These are phyloP conservation scores for Diplodia scrobiculata DNA, from an alignment of 2,329 filamentous ascomycete genomes.

Conservation along the genomic window DNA sequence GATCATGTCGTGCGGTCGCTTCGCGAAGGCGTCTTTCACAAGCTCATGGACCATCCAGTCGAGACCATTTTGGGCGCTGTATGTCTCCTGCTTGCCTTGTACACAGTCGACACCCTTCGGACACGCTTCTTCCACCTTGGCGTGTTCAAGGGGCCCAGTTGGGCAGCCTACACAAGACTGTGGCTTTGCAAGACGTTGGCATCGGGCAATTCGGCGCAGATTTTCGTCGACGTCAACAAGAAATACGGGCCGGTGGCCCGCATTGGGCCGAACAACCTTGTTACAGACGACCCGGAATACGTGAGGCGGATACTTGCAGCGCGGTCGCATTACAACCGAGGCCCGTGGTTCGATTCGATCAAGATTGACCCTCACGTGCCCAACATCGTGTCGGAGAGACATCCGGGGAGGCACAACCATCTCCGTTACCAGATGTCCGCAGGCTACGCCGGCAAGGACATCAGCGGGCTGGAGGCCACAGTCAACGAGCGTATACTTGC, in stretches of 20 bases:
- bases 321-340: constrained; percentile 47
- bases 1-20: neutral
- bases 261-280: constrained; percentile 52
- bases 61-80: neutral
- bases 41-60: neutral
- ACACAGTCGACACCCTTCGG: neutral
- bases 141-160: neutral
- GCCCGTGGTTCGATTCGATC: constrained; percentile 41
- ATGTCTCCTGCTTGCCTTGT: neutral
- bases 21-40: neutral
- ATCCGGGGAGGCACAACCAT: constrained; percentile 44
- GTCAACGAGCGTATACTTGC: constrained; percentile 39
- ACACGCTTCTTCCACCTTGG: constrained; percentile 3
- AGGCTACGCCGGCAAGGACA: constrained; percentile 48
- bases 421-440: constrained; percentile 44
- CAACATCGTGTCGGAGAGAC: constrained; percentile 46
- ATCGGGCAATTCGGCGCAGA: constrained; percentile 8
- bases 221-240: neutral
- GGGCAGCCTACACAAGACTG: constrained; percentile 6
- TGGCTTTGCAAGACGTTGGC: neutral
- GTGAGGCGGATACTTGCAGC: constrained; percentile 48
- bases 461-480: constrained; percentile 41
- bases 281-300: constrained; percentile 55
- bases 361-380: constrained; percentile 46
- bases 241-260: constrained; percentile 46